Conservation (phyloP, 2,329 filamentous ascomycete genomes). For the Penicillium hesseltinei region DNA sequence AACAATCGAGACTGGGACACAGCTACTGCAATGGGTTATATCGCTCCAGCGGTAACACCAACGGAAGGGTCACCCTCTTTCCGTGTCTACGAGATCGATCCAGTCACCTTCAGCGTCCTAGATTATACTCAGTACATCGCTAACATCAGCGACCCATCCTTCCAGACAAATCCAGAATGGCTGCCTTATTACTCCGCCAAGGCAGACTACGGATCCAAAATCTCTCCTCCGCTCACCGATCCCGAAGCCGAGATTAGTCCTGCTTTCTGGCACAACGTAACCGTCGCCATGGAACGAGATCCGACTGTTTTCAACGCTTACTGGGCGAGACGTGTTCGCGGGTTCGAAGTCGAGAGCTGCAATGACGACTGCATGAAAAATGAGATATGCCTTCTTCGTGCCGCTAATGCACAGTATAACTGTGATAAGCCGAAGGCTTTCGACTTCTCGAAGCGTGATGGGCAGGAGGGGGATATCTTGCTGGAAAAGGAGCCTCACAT, state of each 20-base stretch:
- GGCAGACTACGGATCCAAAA: constrained; percentile 51
- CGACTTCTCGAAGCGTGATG: constrained; percentile 33
- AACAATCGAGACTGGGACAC: constrained; percentile 40
- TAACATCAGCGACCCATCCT: constrained; percentile 49
- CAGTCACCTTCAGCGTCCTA: constrained; percentile 55
- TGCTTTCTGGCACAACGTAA: constrained; percentile 60
- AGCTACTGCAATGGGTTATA: constrained; percentile 54
- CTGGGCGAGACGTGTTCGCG: constrained; percentile 50
- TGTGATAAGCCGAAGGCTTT: constrained; percentile 44
- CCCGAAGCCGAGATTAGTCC: constrained; percentile 50
- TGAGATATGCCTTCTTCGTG: constrained; percentile 56
- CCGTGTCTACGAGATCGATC: constrained; percentile 59
- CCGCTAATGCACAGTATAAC: constrained; percentile 53
- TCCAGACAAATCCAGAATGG: constrained; percentile 53
- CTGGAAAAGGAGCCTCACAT: constrained; percentile 9
- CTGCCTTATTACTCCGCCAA: constrained; percentile 57
- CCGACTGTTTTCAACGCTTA: constrained; percentile 48
- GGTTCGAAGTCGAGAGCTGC: constrained; percentile 45
- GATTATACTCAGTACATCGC: constrained; percentile 57
- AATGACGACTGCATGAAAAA: constrained; percentile 43
- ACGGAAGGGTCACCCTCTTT: constrained; percentile 58
- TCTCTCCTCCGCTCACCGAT: constrained; percentile 44
- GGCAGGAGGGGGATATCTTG: background rate
- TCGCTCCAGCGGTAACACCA: constrained; percentile 56
- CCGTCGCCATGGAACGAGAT: constrained; percentile 48